Evolutionary conservation across 1,284 basidiomycete genomes (phyloP).

Genomic region (Trametes hirsuta): DNA sequence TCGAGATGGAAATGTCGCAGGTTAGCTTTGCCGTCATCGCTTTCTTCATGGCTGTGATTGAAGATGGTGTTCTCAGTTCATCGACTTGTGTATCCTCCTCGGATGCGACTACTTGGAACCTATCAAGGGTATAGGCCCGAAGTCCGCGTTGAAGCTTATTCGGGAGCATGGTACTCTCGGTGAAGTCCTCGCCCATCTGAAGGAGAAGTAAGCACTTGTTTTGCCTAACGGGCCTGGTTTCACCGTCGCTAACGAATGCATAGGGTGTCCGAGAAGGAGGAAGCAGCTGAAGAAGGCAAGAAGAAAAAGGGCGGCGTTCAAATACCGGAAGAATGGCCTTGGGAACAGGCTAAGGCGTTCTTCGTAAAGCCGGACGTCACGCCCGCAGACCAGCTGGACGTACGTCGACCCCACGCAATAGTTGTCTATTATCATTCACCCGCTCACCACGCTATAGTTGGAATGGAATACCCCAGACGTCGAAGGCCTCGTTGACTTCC

Average conservation of each 20-base stretch:
- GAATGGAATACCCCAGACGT: slow-evolving; percentile 96
- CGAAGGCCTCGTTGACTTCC: slow-evolving; percentile 92
- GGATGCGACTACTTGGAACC: slow-evolving; percentile 99
- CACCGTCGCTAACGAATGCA: background rate
- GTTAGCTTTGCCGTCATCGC: slow-evolving; percentile 42
- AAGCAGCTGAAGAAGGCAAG: slow-evolving; percentile 49
- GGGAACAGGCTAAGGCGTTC: slow-evolving; percentile 91
- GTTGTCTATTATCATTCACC: background rate
- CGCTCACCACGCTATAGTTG: slow-evolving; percentile 51
- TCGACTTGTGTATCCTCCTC: slow-evolving; percentile 95
- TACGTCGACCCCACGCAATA: slow-evolving; percentile 37
- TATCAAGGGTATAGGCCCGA: slow-evolving; percentile 94
- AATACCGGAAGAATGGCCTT: slow-evolving; percentile 95
- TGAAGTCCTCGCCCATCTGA: slow-evolving; percentile 81
- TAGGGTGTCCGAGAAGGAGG: slow-evolving; percentile 57
- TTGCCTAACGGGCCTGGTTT: background rate
- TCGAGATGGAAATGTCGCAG: slow-evolving; percentile 91
- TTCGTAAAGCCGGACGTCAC: slow-evolving; percentile 91
- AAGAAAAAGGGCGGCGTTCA: slow-evolving; percentile 74
- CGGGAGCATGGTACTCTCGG: slow-evolving; percentile 85
- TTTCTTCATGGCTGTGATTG: background rate
- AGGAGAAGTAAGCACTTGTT: slow-evolving; percentile 63
- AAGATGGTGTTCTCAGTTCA: slow-evolving; percentile 63
- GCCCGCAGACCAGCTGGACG: slow-evolving; percentile 87
- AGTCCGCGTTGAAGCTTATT: slow-evolving; percentile 93